Percentiles rank a stretch among this genome's conserved stretches.
Evolutionary conservation across 495 filamentous ascomycete species (phyloP).

Genomic region (Penicillium steckii): DNA sequence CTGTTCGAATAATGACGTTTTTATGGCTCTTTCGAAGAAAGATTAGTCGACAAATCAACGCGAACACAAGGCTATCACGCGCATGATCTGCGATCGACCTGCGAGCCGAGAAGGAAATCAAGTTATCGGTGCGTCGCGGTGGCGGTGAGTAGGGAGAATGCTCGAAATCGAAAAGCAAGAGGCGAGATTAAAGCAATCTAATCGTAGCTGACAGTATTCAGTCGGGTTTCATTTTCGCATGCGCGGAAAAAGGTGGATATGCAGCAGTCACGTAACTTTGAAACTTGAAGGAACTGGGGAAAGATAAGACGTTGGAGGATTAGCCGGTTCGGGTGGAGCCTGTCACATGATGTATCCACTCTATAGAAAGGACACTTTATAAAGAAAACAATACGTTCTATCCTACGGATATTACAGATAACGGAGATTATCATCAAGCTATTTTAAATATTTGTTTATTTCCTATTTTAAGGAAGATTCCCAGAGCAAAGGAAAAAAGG

Average conservation of each 20-base stretch:
- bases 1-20: background rate
- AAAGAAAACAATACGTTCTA: no score
- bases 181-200: background rate
- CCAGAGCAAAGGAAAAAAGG: no score
- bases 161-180: background rate
- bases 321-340: conserved; percentile 14
- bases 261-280: background rate
- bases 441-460: no score
- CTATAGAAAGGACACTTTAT: background rate
- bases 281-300: conserved; percentile 10
- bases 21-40: no score
- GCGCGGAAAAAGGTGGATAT: background rate
- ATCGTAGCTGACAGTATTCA: background rate
- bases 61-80: background rate
- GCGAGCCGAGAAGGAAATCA: background rate
- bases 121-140: conserved; percentile 3
- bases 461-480: no score
- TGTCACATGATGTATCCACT: conserved; percentile 4
- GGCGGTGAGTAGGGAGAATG: background rate
- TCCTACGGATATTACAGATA: no score
- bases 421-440: no score
- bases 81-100: conserved; percentile 4
- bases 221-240: background rate
- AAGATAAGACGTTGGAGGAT: conserved; percentile 15
- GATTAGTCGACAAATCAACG: background rate